These are phyloP conservation scores for Malassezia caprae DNA, from an alignment of 1,284 basidiomycete species.

Conservation along the genomic window DNA sequence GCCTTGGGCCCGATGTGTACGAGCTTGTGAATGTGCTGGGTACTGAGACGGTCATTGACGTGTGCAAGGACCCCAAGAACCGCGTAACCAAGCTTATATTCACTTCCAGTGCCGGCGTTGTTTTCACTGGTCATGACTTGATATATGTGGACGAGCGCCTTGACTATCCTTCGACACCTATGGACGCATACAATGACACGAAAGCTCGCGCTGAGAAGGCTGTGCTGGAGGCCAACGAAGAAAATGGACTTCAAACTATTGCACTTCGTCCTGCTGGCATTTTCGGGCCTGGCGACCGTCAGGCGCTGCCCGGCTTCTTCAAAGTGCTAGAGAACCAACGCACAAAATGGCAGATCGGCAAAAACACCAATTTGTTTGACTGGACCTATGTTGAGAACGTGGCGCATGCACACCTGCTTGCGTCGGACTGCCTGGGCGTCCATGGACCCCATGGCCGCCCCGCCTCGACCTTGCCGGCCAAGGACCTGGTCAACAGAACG, in stretches of 20 bases:
- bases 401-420: conserved; percentile 85
- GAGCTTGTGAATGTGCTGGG: conserved; percentile 90
- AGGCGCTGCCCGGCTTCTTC: conserved; percentile 70
- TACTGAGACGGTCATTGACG: conserved; percentile 72
- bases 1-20: conserved; percentile 62
- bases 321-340: conserved; percentile 67
- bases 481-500: conserved; percentile 48
- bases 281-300: conserved; percentile 89
- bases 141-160: conserved; percentile 82
- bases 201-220: conserved; percentile 70
- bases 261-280: conserved; percentile 90
- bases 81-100: conserved; percentile 80
- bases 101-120: conserved; percentile 85
- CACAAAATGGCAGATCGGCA: conserved; percentile 85
- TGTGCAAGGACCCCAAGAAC: conserved; percentile 53
- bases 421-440: conserved; percentile 65
- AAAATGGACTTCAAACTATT: conserved; percentile 69
- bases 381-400: conserved; percentile 97
- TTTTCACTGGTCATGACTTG: conserved; percentile 73
- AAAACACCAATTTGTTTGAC: conserved; percentile 88
- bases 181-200: conserved; percentile 93
- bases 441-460: conserved; percentile 39
- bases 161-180: conserved; percentile 62
- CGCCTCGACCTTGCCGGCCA: conserved; percentile 15
- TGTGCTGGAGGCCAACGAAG: conserved; percentile 72